Conservation (phyloP, 805 yeast genomes). For the Metschnikowia sp. region DNA sequence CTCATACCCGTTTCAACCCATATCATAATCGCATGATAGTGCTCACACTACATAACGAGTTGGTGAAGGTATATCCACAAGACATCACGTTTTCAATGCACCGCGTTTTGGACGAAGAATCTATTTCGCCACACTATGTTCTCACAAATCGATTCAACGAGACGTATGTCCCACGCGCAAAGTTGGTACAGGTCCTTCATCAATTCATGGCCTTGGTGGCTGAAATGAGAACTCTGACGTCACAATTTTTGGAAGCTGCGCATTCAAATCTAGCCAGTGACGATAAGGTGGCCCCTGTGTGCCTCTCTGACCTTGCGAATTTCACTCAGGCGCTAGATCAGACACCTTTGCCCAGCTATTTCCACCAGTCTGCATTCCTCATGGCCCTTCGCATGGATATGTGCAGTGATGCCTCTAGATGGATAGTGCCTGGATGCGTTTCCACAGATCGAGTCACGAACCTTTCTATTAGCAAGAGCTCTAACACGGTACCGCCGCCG, state of each 20-base stretch:
- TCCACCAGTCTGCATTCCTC: constrained; percentile 28
- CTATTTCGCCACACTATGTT: constrained; percentile 16
- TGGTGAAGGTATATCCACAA: constrained; percentile 24
- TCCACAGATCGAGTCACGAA: constrained; percentile 18
- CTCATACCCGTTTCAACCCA: constrained; percentile 32
- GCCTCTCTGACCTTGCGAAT: constrained; percentile 4
- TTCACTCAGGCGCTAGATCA: neutral
- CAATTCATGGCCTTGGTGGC: constrained; percentile 23
- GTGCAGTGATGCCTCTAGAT: constrained; percentile 21
- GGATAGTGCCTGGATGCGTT: constrained; percentile 24
- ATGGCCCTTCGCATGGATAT: constrained; percentile 27
- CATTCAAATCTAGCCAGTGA: constrained; percentile 23
- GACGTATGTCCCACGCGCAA: constrained; percentile 15
- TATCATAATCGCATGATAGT: constrained; percentile 30
- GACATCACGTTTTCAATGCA: constrained; percentile 30
- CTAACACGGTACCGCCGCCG: constrained; percentile 25
- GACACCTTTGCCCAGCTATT: constrained; percentile 13
- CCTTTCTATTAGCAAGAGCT: constrained; percentile 17
- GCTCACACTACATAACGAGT: constrained; percentile 31
- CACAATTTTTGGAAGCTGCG: constrained; percentile 17
- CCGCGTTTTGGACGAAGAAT: constrained; percentile 22
- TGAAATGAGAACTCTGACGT: constrained; percentile 10
- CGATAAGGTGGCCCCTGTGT: constrained; percentile 5
- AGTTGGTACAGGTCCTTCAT: constrained; percentile 22
- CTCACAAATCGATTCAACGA: constrained; percentile 24